Conservation (phyloP, 208 protist genomes). For the Leishmania arabica region DNA sequence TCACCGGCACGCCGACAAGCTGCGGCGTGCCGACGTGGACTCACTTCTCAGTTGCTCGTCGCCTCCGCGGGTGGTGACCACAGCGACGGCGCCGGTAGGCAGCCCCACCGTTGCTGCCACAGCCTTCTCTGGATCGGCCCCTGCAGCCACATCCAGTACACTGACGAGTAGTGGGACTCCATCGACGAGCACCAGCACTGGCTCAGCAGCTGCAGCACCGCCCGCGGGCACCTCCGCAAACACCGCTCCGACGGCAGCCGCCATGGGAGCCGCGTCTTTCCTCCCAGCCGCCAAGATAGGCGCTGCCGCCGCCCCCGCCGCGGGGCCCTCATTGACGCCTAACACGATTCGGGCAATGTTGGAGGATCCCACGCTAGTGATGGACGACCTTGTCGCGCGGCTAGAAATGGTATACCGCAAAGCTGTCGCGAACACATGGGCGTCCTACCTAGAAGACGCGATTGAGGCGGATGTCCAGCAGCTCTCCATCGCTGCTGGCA, state of each 20-base stretch:
- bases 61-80: constrained; percentile 1
- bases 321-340: background rate
- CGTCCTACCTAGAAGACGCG: constrained; percentile 51
- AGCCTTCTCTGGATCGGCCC: background rate
- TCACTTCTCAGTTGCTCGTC: background rate
- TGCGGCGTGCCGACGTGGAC: constrained; percentile 18
- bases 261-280: background rate
- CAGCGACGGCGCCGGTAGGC: background rate
- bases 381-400: constrained; percentile 66
- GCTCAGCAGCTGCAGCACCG: background rate
- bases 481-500: background rate
- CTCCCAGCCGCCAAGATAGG: background rate
- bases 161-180: background rate
- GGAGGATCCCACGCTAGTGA: constrained; percentile 38
- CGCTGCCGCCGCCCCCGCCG: background rate
- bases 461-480: constrained; percentile 26
- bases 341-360: constrained; percentile 16
- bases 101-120: constrained; percentile 8
- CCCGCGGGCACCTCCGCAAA: background rate
- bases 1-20: constrained; percentile 30
- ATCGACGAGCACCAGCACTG: background rate
- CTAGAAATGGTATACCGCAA: constrained; percentile 60
- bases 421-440: constrained; percentile 60
- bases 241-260: background rate
- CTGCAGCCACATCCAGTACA: background rate